Conservation (phyloP, 805 yeast genomes). For the Pichia rugopelliculosa region DNA sequence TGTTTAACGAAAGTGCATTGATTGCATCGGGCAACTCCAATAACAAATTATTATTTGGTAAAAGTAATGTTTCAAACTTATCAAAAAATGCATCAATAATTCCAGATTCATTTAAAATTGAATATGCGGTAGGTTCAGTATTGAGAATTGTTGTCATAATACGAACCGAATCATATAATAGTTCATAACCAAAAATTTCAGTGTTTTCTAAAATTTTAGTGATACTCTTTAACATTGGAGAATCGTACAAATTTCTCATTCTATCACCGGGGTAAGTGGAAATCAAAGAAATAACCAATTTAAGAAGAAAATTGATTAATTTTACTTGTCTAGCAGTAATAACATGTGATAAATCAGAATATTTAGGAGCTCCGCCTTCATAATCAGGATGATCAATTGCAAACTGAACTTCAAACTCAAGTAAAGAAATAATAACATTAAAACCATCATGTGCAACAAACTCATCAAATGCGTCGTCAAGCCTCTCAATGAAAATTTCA, state of each 20-base stretch:
- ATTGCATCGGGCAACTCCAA: slow-evolving; percentile 63
- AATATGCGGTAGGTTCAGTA: slow-evolving; percentile 84
- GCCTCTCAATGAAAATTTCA: slow-evolving; percentile 36
- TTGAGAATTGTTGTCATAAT: slow-evolving; percentile 67
- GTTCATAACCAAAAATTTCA: slow-evolving; percentile 55
- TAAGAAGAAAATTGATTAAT: slow-evolving; percentile 51
- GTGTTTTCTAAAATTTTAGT: slow-evolving; percentile 53
- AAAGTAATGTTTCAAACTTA: slow-evolving; percentile 47
- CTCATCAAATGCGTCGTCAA: slow-evolving; percentile 46
- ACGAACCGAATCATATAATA: slow-evolving; percentile 54
- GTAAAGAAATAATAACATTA: slow-evolving; percentile 46
- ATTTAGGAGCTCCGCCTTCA: slow-evolving; percentile 51
- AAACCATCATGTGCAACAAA: slow-evolving; percentile 68
- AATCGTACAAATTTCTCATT: slow-evolving; percentile 77
- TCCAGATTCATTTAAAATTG: slow-evolving; percentile 70
- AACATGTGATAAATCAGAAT: slow-evolving; percentile 39
- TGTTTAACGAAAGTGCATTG: slow-evolving; percentile 77
- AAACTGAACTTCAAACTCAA: slow-evolving; percentile 57
- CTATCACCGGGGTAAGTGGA: slow-evolving; percentile 77
- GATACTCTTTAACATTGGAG: slow-evolving; percentile 60
- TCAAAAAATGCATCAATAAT: slow-evolving; percentile 59
- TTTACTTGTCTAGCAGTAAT: slow-evolving; percentile 56
- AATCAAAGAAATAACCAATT: slow-evolving; percentile 55
- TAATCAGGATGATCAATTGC: slow-evolving; percentile 52
- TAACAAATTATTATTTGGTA: slow-evolving; percentile 50